A percentile compares a stretch with the other conserved stretches of the same genome.
These are phyloP conservation scores for Capsicum rhomboideum DNA, from an alignment of 257 asterid species.

Conservation along the genomic window DNA sequence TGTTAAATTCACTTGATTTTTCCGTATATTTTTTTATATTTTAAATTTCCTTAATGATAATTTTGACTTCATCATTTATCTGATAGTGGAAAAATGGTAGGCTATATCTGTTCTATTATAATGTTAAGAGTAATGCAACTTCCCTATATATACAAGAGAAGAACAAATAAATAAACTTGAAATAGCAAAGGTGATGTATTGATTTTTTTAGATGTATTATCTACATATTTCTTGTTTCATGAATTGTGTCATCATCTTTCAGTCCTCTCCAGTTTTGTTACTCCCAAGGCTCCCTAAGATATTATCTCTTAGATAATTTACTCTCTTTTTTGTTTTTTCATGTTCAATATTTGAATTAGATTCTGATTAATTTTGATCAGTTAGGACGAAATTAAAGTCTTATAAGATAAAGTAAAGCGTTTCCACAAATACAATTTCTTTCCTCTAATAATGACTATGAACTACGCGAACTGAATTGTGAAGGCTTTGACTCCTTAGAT, in stretches of 20 bases:
- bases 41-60: background rate
- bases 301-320: background rate
- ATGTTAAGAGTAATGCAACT: background rate
- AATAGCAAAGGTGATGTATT: background rate
- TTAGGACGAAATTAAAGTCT: too few species aligned
- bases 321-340: background rate
- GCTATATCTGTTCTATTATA: background rate
- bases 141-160: background rate
- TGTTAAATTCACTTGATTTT: background rate
- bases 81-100: background rate
- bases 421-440: too few species aligned
- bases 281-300: background rate
- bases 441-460: too few species aligned
- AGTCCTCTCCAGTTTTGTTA: background rate
- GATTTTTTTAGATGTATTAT: background rate
- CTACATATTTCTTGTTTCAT: background rate
- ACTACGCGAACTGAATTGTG: too few species aligned
- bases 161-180: background rate
- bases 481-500: too few species aligned
- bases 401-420: too few species aligned
- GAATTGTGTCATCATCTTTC: background rate
- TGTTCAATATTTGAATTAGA: too few species aligned
- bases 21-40: background rate
- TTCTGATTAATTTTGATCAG: too few species aligned
- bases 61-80: background rate